Conservation (phyloP, 1,139 yeast species). For the Magnusiomyces paraingens region DNA sequence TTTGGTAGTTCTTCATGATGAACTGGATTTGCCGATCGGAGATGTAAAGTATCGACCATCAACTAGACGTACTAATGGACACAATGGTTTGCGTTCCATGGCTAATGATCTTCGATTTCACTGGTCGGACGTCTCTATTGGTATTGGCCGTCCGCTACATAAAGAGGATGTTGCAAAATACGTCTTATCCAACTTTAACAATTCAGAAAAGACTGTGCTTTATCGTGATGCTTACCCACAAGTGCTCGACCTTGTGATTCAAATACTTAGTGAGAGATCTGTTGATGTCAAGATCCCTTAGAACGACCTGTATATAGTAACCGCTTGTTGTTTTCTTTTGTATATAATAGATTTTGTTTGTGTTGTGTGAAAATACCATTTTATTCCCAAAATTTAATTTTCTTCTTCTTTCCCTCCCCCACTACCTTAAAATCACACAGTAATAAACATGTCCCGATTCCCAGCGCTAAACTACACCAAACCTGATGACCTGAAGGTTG, state of each 20-base stretch:
- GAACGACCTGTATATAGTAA: no score
- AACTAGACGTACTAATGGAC: slow-evolving; percentile 63
- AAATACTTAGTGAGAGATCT: slow-evolving; percentile 18
- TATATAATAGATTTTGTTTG: no score
- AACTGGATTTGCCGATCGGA: slow-evolving; percentile 59
- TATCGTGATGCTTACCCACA: slow-evolving; percentile 38
- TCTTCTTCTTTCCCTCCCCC: not conserved
- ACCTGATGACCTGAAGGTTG: slow-evolving; percentile 28
- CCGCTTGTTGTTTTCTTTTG: no score
- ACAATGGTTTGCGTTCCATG: slow-evolving; percentile 55
- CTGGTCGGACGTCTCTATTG: slow-evolving; percentile 41
- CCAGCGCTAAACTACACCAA: slow-evolving; percentile 15
- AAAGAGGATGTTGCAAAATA: slow-evolving; percentile 49
- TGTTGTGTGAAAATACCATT: no score
- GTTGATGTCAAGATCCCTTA: slow-evolving; percentile 1
- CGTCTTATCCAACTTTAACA: slow-evolving; percentile 47
- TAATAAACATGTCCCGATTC: not conserved
- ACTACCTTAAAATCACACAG: not conserved
- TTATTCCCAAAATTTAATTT: no score
- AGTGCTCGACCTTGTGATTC: slow-evolving; percentile 36
- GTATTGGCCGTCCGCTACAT: slow-evolving; percentile 60
- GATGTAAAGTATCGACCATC: slow-evolving; percentile 51
- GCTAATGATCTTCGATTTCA: not conserved
- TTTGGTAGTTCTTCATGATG: slow-evolving; percentile 68
- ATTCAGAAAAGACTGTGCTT: slow-evolving; percentile 35